Conservation (phyloP, 176 grass and related monocot species). For the Oryza nivara region DNA sequence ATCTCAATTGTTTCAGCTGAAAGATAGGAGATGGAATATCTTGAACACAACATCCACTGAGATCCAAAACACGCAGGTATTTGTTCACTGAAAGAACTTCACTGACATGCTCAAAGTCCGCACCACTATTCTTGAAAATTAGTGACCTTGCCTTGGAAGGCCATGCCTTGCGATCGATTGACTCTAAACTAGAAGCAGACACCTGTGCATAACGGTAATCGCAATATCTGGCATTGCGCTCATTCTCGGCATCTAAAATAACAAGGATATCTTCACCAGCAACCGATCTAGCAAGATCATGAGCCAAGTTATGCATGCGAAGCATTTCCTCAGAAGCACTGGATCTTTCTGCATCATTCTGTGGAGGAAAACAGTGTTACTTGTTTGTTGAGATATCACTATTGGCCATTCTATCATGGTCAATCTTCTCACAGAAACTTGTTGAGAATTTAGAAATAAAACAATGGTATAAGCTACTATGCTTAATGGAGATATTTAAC, state of each 20-base stretch:
- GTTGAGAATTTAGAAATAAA: constrained; percentile 7
- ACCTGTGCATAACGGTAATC: constrained; percentile 58
- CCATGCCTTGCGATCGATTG: constrained; percentile 46
- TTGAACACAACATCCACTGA: constrained; percentile 47
- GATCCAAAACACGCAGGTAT: constrained; percentile 54
- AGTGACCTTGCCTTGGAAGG: constrained; percentile 56
- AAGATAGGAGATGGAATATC: constrained; percentile 46
- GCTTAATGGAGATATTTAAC: background rate
- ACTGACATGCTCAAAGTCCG: constrained; percentile 39
- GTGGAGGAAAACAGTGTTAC: background rate
- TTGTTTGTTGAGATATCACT: background rate
- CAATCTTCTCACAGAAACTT: background rate
- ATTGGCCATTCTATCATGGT: background rate
- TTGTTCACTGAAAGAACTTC: constrained; percentile 53
- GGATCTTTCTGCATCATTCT: constrained; percentile 10
- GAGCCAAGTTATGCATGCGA: constrained; percentile 53
- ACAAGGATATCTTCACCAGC: constrained; percentile 59
- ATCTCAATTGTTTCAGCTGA: constrained; percentile 63
- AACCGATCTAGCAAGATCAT: constrained; percentile 70
- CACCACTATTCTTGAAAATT: constrained; percentile 38
- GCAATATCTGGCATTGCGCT: constrained; percentile 26
- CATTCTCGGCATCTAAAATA: constrained; percentile 48
- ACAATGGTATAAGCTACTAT: background rate
- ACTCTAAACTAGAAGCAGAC: constrained; percentile 27
- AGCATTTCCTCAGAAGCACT: constrained; percentile 45